phyloP scores from a whole-genome alignment of 2,329 filamentous ascomycete species.

The Calonectria naviculata region DNA sequence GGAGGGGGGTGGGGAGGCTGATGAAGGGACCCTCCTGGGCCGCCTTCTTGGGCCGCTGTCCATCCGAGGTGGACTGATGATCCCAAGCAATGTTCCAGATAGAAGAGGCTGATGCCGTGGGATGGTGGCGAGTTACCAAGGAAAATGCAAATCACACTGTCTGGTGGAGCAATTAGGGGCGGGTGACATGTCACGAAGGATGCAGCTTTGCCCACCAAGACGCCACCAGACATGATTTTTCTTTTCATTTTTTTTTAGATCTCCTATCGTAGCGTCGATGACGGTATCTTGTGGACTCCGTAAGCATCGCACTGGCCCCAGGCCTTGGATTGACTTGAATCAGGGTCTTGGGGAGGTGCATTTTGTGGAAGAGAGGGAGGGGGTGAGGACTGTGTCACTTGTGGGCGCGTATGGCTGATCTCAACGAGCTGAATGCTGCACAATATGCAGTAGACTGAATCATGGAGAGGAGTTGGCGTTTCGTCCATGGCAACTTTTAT shows the following conservation, averaged over 20 bases:
- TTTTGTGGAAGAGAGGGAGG: too few relatives aligned
- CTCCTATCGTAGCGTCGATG: neutral
- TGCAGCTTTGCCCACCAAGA: neutral
- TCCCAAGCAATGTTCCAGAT: neutral
- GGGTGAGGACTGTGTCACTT: neutral
- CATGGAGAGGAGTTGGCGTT: too few relatives aligned
- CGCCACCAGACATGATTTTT: neutral
- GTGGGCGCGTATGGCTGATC: neutral
- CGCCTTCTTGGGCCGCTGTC: slow-evolving; percentile 1
- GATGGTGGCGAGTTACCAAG: neutral
- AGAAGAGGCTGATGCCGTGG: neutral
- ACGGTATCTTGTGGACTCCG: neutral
- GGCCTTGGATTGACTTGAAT: neutral
- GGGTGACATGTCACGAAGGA: neutral
- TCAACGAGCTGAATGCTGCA: neutral
- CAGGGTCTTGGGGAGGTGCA: neutral
- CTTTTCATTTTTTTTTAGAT: neutral
- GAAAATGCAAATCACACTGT: neutral
- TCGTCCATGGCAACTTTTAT: too few relatives aligned
- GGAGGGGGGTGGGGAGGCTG: neutral
- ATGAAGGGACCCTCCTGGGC: neutral
- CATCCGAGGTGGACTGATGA: neutral
- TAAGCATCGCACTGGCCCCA: neutral
- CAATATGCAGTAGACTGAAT: too few relatives aligned
- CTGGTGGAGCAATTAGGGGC: neutral